Evolutionary conservation across 352 stramenopile species (phyloP), one percentile per base, ranked within the genome.

Genomic region (Pythium coloratum): DNA sequence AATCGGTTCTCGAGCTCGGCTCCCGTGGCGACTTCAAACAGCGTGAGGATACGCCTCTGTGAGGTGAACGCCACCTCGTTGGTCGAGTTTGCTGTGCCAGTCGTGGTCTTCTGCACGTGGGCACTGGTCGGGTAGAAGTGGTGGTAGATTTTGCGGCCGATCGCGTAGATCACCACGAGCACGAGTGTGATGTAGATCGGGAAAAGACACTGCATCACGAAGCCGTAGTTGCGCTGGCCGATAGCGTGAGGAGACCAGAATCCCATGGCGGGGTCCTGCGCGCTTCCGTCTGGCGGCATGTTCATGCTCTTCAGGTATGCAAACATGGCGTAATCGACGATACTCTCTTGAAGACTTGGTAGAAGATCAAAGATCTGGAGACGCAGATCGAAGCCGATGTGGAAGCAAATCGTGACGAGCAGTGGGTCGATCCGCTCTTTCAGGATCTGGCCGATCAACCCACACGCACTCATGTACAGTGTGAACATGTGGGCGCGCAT

Each of bases 351-450:
- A 14, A 70, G 18, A 0, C 6, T 10, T 1, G 57, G 57, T 2
- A 62, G 8, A n/a, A 54, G 32, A 12, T 51, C 34, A 9, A 62
- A 51, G 14, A 74, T 64, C 34, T 6, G 6, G 1, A 64, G 42
- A 5, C 71, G 67, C n/a, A 40, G 18, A 9, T 59, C n/a, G 34
- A 67, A 77, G 3, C 67, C 67, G 10, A 75, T 13, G 2, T 10
- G 2, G 55, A 73, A 77, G 10, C 24, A 53, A 6, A 55, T n/a
- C 14, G 67, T 46, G 3, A 58, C 67, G 0, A 77, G 18, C 18
- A 72, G n/a, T 10, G 71, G 71, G 26, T 77, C 71, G 24, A 77
- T 58, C 2, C 64, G 63, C 42, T 77, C 71, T 0, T 42, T 30
- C 3, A 63, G 54, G 5, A 75, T 0, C 6, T 13, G 50, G 1